Evolutionary conservation across 2,329 filamentous ascomycete species (phyloP).

Genomic region (Trichoderma sp.): DNA sequence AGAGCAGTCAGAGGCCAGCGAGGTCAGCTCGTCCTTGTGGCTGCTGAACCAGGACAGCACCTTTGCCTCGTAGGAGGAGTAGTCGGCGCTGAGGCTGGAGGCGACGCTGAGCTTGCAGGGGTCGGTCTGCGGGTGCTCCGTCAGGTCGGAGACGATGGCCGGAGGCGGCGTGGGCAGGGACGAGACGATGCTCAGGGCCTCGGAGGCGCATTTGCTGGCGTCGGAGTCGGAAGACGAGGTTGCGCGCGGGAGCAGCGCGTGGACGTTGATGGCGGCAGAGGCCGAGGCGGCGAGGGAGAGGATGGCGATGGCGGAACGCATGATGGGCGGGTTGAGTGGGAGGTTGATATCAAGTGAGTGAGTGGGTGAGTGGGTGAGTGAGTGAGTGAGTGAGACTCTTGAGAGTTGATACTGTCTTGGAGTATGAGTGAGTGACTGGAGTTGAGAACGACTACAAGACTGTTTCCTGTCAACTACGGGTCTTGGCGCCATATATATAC

Average conservation of each 20-base stretch:
- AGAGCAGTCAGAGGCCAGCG: constrained; percentile 35
- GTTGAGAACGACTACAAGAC: not conserved
- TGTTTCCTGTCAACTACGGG: not conserved
- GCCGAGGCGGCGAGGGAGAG: constrained; percentile 33
- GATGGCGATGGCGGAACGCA: constrained; percentile 35
- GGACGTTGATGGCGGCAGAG: constrained; percentile 31
- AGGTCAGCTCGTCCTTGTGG: constrained; percentile 34
- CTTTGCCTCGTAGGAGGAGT: constrained; percentile 37
- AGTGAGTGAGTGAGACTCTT: not conserved
- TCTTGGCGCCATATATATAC: not conserved
- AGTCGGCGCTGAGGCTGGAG: constrained; percentile 36
- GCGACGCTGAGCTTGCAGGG: constrained; percentile 39
- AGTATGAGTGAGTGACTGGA: constrained; percentile 2
- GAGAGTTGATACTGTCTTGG: not conserved
- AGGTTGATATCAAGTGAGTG: not conserved
- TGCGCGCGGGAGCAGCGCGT: constrained; percentile 32
- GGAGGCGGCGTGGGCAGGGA: constrained; percentile 38
- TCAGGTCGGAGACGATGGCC: constrained; percentile 32
- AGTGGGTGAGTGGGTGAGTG: not conserved
- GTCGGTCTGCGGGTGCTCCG: constrained; percentile 34
- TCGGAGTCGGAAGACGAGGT: constrained; percentile 25
- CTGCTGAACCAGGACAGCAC: constrained; percentile 36
- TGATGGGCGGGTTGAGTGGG: constrained; percentile 11
- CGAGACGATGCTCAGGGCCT: constrained; percentile 31
- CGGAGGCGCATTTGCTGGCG: constrained; percentile 30